Percentiles rank a stretch among this genome's conserved stretches.
These are phyloP conservation scores for Mortierella sp. DNA, from an alignment of 371 early-diverging fungal genomes.

Conservation along the genomic window DNA sequence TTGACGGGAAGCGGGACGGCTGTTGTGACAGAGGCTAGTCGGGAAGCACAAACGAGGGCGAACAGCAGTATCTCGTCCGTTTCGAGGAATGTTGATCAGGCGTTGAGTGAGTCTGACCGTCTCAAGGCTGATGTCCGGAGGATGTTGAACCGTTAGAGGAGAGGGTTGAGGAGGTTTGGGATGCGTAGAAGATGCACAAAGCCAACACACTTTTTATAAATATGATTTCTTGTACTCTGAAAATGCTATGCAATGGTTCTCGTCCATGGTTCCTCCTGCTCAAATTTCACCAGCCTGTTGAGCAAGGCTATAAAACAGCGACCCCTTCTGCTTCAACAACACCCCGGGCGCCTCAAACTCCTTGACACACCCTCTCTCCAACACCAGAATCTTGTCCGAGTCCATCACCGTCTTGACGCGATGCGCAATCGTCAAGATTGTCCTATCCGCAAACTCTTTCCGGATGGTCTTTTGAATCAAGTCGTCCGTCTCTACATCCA, in stretches of 20 bases:
- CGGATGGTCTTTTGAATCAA: conserved; percentile 77
- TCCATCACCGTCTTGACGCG: conserved; percentile 67
- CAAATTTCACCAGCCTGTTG: conserved; percentile 35
- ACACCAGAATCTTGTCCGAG: conserved; percentile 63
- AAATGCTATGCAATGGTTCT: neutral
- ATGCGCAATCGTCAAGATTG: conserved; percentile 81
- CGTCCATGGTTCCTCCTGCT: too few relatives aligned
- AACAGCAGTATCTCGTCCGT: conserved; percentile 41
- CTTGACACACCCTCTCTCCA: conserved; percentile 50
- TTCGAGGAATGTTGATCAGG: conserved; percentile 37
- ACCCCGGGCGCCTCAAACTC: conserved; percentile 52
- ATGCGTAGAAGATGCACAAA: neutral
- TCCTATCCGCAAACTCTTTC: conserved; percentile 68
- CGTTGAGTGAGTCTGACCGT: conserved; percentile 48
- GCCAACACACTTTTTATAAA: neutral
- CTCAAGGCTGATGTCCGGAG: conserved; percentile 50
- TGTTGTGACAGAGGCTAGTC: conserved; percentile 29
- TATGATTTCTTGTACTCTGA: too few relatives aligned
- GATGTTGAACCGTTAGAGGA: conserved; percentile 44
- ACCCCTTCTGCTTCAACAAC: conserved; percentile 34
- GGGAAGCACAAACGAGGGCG: conserved; percentile 46
- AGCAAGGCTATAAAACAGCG: conserved; percentile 40
- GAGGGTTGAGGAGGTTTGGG: neutral
- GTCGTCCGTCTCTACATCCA: conserved; percentile 78
- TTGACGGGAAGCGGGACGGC: conserved; percentile 14